Evolutionary conservation across 345 rosid genomes (phyloP).

Genomic region (Rhodamnia argentea): DNA sequence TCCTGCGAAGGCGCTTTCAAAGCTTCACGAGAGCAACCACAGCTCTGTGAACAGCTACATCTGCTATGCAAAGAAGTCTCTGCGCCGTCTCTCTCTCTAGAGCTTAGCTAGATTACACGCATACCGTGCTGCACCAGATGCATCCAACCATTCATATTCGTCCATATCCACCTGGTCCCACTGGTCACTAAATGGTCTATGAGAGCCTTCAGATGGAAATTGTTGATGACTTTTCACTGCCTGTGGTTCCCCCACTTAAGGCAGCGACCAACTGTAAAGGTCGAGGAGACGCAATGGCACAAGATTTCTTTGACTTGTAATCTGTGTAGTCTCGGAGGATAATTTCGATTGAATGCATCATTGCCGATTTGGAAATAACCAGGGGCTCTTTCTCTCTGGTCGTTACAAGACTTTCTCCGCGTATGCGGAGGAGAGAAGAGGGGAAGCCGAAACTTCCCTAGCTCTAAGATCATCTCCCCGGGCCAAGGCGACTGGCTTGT

Average conservation of each 20-base stretch:
- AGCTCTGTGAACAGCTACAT: constrained; percentile 85
- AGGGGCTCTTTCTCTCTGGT: no score
- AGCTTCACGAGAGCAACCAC: constrained; percentile 77
- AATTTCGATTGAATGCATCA: constrained; percentile 16
- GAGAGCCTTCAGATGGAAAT: constrained; percentile 15
- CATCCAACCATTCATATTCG: constrained; percentile 59
- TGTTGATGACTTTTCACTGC: constrained; percentile 26
- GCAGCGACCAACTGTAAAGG: neutral
- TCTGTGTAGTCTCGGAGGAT: constrained; percentile 37
- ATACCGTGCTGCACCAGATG: constrained; percentile 62
- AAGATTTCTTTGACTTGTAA: constrained; percentile 22
- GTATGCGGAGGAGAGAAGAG: no score
- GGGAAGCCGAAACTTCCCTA: no score
- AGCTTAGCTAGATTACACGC: constrained; percentile 55
- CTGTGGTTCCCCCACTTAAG: constrained; percentile 23
- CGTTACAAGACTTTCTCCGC: no score
- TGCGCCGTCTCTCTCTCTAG: constrained; percentile 77
- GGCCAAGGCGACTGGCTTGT: no score
- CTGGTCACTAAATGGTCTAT: constrained; percentile 25
- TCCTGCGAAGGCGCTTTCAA: constrained; percentile 52
- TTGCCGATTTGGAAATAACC: constrained; percentile 36
- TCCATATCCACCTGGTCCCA: constrained; percentile 46
- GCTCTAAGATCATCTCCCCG: no score
- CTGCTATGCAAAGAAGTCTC: constrained; percentile 69
- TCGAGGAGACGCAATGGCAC: neutral